Conservation (phyloP, 176 grass and related monocot species). For the Chrysopogon serrulatus region DNA sequence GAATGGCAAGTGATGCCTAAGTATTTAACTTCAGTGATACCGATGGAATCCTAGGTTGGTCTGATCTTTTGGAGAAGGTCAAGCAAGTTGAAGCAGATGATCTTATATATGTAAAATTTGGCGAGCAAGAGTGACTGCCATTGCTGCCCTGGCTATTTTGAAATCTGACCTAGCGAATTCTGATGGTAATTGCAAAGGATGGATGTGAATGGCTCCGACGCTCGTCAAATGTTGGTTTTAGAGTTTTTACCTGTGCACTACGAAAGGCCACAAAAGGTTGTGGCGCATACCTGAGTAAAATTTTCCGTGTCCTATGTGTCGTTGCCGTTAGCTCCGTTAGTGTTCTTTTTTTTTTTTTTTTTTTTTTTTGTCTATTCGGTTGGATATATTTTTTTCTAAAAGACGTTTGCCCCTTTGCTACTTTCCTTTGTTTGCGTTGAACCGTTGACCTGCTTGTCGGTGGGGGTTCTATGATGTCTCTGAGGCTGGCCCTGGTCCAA, state of each 20-base stretch:
- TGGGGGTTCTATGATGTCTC: too few species aligned
- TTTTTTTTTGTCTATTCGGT: too few species aligned
- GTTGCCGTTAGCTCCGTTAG: too few species aligned
- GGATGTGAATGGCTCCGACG: neutral
- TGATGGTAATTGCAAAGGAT: neutral
- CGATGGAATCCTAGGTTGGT: neutral
- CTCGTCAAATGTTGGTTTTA: neutral
- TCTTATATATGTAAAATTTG: neutral
- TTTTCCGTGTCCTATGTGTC: too few species aligned
- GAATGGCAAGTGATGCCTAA: conserved; percentile 7
- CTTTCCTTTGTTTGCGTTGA: too few species aligned
- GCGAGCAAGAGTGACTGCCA: neutral
- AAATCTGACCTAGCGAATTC: neutral
- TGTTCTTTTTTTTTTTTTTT: too few species aligned
- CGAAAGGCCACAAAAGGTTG: neutral
- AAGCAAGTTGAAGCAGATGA: neutral
- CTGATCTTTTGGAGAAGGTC: neutral
- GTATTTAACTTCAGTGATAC: neutral
- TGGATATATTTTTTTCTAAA: too few species aligned
- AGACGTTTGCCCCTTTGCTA: too few species aligned
- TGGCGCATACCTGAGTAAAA: too few species aligned
- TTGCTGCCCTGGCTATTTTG: neutral
- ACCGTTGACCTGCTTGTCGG: too few species aligned
- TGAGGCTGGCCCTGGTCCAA: too few species aligned
- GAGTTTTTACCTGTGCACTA: neutral